phyloP scores from a whole-genome alignment of 1,284 basidiomycete species.

The Coniophora puteana region DNA sequence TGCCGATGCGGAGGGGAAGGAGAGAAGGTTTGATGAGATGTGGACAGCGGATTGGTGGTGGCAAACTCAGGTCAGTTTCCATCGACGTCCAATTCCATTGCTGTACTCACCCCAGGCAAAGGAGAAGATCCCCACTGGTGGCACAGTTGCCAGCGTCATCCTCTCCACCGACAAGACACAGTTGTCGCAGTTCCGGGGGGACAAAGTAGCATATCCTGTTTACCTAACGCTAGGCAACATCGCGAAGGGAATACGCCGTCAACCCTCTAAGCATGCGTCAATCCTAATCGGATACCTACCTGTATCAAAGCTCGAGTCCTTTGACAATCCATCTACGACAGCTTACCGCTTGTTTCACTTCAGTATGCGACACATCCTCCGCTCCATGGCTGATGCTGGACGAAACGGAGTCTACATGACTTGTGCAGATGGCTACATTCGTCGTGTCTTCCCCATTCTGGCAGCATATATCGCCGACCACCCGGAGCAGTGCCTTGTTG shows the following conservation, averaged over 20 bases:
- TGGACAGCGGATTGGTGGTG: constrained; percentile 30
- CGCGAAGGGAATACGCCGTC: constrained; percentile 12
- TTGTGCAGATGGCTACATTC: constrained; percentile 16
- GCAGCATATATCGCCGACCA: constrained; percentile 9
- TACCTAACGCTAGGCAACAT: constrained; percentile 40
- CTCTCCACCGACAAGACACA: constrained; percentile 37
- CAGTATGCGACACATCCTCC: constrained; percentile 18
- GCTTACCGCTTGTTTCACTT: constrained; percentile 21
- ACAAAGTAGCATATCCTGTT: constrained; percentile 34
- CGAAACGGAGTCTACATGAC: constrained; percentile 17
- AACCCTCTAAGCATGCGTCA: constrained; percentile 14
- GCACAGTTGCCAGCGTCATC: constrained; percentile 32
- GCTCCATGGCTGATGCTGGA: constrained; percentile 17
- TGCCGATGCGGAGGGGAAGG: constrained; percentile 4
- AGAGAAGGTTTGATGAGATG: constrained; percentile 19
- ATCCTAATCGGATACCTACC: constrained; percentile 25
- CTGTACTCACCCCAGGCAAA: constrained; percentile 10
- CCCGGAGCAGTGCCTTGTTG: constrained; percentile 25
- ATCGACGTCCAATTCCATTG: neutral
- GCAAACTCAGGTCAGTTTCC: constrained; percentile 22
- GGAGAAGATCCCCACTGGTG: constrained; percentile 24
- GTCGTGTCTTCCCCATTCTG: constrained; percentile 17
- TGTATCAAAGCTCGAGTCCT: constrained; percentile 15
- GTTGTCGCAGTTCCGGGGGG: constrained; percentile 31
- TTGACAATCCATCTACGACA: constrained; percentile 7